Percentiles rank a stretch among this genome's conserved stretches.
Evolutionary conservation across 352 stramenopile genomes (phyloP).

Genomic region (Phytophthora hybrid): DNA sequence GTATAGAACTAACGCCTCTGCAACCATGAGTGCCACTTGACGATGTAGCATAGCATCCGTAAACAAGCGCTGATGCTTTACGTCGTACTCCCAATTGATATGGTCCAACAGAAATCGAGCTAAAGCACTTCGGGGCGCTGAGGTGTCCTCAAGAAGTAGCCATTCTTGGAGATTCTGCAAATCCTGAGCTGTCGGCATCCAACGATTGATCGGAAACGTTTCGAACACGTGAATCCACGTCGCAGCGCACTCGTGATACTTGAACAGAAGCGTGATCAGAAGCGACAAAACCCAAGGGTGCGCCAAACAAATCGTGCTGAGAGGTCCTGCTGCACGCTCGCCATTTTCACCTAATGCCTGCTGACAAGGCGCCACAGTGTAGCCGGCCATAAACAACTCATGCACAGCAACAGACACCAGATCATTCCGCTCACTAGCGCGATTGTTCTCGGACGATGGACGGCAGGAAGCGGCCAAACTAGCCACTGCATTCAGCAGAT

Average conservation of each 20-base stretch:
- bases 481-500: slow-evolving; percentile 79
- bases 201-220: slow-evolving; percentile 88
- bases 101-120: slow-evolving; percentile 82
- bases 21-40: slow-evolving; percentile 80
- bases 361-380: slow-evolving; percentile 58
- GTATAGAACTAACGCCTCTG: slow-evolving; percentile 78
- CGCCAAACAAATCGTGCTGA: slow-evolving; percentile 71
- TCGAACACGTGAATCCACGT: slow-evolving; percentile 89
- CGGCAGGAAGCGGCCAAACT: slow-evolving; percentile 52
- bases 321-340: slow-evolving; percentile 56
- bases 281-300: slow-evolving; percentile 73
- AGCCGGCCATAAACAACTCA: slow-evolving; percentile 73
- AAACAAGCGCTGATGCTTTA: slow-evolving; percentile 70
- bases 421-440: slow-evolving; percentile 43
- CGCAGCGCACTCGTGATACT: slow-evolving; percentile 82
- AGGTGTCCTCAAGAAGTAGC: slow-evolving; percentile 81
- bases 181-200: slow-evolving; percentile 71
- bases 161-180: slow-evolving; percentile 82
- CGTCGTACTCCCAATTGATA: slow-evolving; percentile 88
- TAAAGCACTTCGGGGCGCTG: slow-evolving; percentile 61
- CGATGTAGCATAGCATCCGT: slow-evolving; percentile 77
- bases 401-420: slow-evolving; percentile 69
- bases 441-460: neutral
- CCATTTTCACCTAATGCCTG: slow-evolving; percentile 56
- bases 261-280: slow-evolving; percentile 68